Base-by-base conservation (phyloP, 78 protist species). In the Monosiga brevicollis region DNA sequence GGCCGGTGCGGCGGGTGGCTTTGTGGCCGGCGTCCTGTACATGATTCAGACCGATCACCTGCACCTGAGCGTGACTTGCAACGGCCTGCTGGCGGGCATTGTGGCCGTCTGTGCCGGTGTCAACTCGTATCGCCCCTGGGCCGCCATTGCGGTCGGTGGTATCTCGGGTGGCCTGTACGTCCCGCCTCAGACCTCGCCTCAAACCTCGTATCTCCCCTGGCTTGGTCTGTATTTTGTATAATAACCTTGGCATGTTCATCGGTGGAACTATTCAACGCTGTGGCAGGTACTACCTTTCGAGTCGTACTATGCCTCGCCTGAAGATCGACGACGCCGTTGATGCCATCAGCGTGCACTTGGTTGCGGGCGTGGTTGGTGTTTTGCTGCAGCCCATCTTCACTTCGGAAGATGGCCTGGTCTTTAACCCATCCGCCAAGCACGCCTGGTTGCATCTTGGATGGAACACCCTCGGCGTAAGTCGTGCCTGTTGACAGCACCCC, bases 271-370 rank as follows among this genome's bases (percentile, higher is more conserved):
- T n/a, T n/a, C n/a, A n/a, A n/a, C n/a, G n/a, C n/a, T n/a, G n/a
- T n/a, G n/a, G n/a, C n/a, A n/a, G n/a, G n/a, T n/a, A n/a, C n/a
- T n/a, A n/a, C n/a, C n/a, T n/a, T n/a, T n/a, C n/a, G n/a, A n/a
- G n/a, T n/a, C n/a, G n/a, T n/a, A n/a, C n/a, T n/a, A n/a, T n/a
- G n/a, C n/a, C n/a, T 73, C 75, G 39, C 79, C 81, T 26, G 86
- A 89, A 80, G 42, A 83, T 93, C 43, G 97, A 94, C 76, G 97
- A 94, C 82, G 93, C 95, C 0, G 75, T 91, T 41, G 95, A 91
- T 22, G 91, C 94, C 10, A 39, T 79, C n/a, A 81, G 93, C 10
- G 93, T 91, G 74, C 97, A 94, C 73, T 86, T 84, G 24, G 49
- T 62, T 38, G 75, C 90, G 74, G 97, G 97, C 29, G 40, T 88